A percentile compares a stretch with the other conserved stretches of the same genome.
Conservation (phyloP, 2,329 filamentous ascomycete species). For the Colletotrichum gloeosporioides region DNA sequence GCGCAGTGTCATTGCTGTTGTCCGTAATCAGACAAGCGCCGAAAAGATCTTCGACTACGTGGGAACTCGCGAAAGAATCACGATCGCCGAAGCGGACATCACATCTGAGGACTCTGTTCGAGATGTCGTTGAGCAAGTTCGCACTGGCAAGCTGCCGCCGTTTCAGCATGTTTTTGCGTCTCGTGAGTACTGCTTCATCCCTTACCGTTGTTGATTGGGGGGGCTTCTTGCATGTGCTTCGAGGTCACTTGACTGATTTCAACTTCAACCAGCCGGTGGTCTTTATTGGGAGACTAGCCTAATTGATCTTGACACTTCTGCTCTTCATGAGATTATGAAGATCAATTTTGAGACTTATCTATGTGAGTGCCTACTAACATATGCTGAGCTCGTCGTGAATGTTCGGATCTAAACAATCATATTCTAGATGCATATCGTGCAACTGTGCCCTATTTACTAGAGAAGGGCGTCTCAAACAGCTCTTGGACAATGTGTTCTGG, state of each 20-base stretch:
- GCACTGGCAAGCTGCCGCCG: slow-evolving; percentile 35
- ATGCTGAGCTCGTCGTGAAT: too few relatives aligned
- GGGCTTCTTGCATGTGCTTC: not conserved
- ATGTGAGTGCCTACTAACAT: slow-evolving; percentile 25
- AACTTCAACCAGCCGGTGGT: slow-evolving; percentile 28
- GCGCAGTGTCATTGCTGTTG: slow-evolving; percentile 39
- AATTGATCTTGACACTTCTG: slow-evolving; percentile 24
- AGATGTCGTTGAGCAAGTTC: slow-evolving; percentile 38
- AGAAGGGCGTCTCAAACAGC: slow-evolving; percentile 24
- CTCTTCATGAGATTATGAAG: slow-evolving; percentile 27
- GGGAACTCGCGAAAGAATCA: slow-evolving; percentile 33
- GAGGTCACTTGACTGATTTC: not conserved
- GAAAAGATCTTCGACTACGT: slow-evolving; percentile 37
- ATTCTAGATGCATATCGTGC: slow-evolving; percentile 32
- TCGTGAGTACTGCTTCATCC: slow-evolving; percentile 25
- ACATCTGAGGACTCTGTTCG: slow-evolving; percentile 32
- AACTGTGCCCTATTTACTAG: slow-evolving; percentile 35
- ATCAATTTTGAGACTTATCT: slow-evolving; percentile 34
- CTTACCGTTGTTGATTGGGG: not conserved
- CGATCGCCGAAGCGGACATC: slow-evolving; percentile 36
- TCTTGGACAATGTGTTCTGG: slow-evolving; percentile 41
- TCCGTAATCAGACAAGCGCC: slow-evolving; percentile 37
- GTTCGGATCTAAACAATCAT: too few relatives aligned
- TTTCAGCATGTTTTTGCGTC: slow-evolving; percentile 43
- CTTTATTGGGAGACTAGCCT: slow-evolving; percentile 26